Percentiles rank a stretch among this genome's conserved stretches.
Conservation (phyloP, 805 yeast species). For the Vanderwaltozyma yarrowii region DNA sequence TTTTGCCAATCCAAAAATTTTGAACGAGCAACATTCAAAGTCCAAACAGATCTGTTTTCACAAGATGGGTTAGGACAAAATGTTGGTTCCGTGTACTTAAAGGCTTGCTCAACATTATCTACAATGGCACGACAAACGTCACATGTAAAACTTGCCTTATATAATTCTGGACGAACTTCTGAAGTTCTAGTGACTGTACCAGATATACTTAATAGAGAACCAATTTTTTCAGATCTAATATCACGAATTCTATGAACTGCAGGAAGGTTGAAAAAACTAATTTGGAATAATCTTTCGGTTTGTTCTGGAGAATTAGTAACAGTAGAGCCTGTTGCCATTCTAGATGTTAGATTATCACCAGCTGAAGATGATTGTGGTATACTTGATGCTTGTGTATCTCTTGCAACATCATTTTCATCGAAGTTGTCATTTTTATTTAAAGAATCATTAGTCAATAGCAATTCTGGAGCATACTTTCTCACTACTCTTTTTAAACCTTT, state of each 20-base stretch:
- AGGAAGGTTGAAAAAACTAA: conserved; percentile 82
- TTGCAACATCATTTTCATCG: conserved; percentile 27
- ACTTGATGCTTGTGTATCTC: conserved; percentile 2
- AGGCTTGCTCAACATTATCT: conserved; percentile 85
- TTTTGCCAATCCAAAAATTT: conserved; percentile 95
- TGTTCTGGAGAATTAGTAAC: conserved; percentile 38
- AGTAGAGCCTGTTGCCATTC: conserved; percentile 28
- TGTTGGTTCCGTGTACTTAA: conserved; percentile 90
- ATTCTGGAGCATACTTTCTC: conserved; percentile 62
- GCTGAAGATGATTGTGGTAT: conserved; percentile 6
- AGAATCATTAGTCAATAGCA: conserved; percentile 40
- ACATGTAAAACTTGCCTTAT: conserved; percentile 78
- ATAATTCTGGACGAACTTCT: conserved; percentile 92
- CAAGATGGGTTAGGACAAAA: conserved; percentile 84
- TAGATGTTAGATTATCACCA: conserved; percentile 12
- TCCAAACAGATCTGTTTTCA: conserved; percentile 78
- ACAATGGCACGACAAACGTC: conserved; percentile 77
- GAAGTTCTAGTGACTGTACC: conserved; percentile 96
- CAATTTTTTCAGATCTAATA: conserved; percentile 80
- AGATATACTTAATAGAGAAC: conserved; percentile 69
- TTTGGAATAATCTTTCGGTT: conserved; percentile 72
- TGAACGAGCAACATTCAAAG: conserved; percentile 71
- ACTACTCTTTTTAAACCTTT: conserved; percentile 66
- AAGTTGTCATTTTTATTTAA: conserved; percentile 15
- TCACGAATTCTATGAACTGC: conserved; percentile 78